Conservation (phyloP, 805 yeast species). For the Blastobotrys terrestris region DNA sequence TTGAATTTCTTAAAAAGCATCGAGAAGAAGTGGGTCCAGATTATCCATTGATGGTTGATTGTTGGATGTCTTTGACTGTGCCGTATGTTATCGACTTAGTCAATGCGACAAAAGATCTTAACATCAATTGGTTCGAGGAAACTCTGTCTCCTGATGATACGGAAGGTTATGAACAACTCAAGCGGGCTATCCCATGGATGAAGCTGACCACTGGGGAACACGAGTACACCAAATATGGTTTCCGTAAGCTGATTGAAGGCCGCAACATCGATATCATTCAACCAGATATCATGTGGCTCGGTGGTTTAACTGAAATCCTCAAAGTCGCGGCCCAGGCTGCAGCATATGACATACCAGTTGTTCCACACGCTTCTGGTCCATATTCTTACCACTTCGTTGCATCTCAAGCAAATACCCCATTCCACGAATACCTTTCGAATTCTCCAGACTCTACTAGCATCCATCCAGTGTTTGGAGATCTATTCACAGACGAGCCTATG, state of each 20-base stretch:
- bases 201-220: slow-evolving; percentile 51
- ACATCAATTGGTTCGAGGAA: slow-evolving; percentile 50
- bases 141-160: slow-evolving; percentile 47
- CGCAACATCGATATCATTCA: slow-evolving; percentile 44
- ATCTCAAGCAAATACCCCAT: slow-evolving; percentile 45
- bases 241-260: slow-evolving; percentile 45
- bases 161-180: slow-evolving; percentile 42
- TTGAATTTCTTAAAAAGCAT: slow-evolving; percentile 40
- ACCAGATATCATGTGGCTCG: slow-evolving; percentile 52
- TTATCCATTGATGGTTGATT: slow-evolving; percentile 49
- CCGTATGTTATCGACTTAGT: slow-evolving; percentile 43
- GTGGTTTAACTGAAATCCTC: slow-evolving; percentile 44
- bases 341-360: slow-evolving; percentile 48
- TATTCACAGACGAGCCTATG: slow-evolving; percentile 43
- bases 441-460: slow-evolving; percentile 43
- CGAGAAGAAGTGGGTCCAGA: slow-evolving; percentile 45
- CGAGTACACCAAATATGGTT: slow-evolving; percentile 46
- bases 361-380: slow-evolving; percentile 50
- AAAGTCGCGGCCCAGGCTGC: slow-evolving; percentile 45
- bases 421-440: slow-evolving; percentile 47
- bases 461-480: slow-evolving; percentile 42
- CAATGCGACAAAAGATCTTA: slow-evolving; percentile 38
- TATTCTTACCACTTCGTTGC: slow-evolving; percentile 47
- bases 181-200: slow-evolving; percentile 42
- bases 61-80: slow-evolving; percentile 47